Conservation (phyloP, 2,329 filamentous ascomycete genomes). For the Xylaria sp. region DNA sequence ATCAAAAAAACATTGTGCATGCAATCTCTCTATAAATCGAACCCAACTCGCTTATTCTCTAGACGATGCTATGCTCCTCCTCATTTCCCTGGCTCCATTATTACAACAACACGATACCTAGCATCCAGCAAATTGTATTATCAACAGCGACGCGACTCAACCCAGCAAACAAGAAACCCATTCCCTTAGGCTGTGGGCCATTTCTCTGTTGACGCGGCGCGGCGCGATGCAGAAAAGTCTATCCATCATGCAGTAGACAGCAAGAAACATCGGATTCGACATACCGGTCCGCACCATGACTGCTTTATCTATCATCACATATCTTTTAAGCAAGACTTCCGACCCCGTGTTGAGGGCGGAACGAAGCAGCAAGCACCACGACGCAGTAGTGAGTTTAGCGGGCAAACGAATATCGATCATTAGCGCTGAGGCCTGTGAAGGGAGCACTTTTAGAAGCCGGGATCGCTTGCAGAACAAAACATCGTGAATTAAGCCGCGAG, state of each 20-base stretch:
- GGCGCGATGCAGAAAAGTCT: slow-evolving; percentile 10
- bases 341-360: slow-evolving; percentile 14
- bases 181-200: slow-evolving; percentile 13
- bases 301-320: slow-evolving; percentile 35
- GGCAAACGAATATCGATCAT: slow-evolving; percentile 4
- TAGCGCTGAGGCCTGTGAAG: slow-evolving; percentile 13
- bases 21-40: slow-evolving; percentile 24
- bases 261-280: slow-evolving; percentile 34
- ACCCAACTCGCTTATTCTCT: slow-evolving; percentile 11
- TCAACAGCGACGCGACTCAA: slow-evolving; percentile 19
- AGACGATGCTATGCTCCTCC: slow-evolving; percentile 8
- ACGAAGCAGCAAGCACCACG: slow-evolving; percentile 27
- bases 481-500: slow-evolving; percentile 34
- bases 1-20: slow-evolving; percentile 2
- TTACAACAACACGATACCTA: neutral
- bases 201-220: slow-evolving; percentile 13
- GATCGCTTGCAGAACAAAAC: slow-evolving; percentile 23
- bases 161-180: neutral
- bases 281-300: neutral
- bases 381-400: slow-evolving; percentile 28
- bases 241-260: slow-evolving; percentile 25
- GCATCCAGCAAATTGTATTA: slow-evolving; percentile 2
- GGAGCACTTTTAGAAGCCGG: slow-evolving; percentile 23
- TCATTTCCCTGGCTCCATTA: neutral
- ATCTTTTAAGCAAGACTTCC: slow-evolving; percentile 28